These are phyloP conservation scores for Austroboletus novae-zelandiae DNA, from an alignment of 1,284 basidiomycete species.

Conservation along the genomic window DNA sequence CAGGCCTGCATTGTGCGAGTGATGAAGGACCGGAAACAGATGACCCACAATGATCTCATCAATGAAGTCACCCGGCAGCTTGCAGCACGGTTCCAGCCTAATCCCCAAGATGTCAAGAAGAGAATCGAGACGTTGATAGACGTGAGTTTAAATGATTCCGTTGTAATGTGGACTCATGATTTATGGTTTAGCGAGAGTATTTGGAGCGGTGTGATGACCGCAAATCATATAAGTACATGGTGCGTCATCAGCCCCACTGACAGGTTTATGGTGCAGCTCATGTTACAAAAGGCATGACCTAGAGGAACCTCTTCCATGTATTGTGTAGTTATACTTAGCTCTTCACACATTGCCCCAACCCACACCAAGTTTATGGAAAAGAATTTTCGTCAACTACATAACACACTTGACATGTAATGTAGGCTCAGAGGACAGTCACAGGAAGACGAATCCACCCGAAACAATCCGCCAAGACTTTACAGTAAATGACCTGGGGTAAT, in stretches of 20 bases:
- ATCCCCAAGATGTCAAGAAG: conserved; percentile 87
- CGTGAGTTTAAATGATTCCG: conserved; percentile 42
- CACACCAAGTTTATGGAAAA: neutral
- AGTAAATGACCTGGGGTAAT: conserved; percentile 36
- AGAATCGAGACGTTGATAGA: conserved; percentile 94
- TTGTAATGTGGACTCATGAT: neutral
- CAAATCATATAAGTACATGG: conserved; percentile 81
- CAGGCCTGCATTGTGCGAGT: conserved; percentile 98
- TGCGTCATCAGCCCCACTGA: conserved; percentile 19
- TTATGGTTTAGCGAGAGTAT: conserved; percentile 64
- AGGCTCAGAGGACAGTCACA: conserved; percentile 23
- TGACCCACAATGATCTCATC: conserved; percentile 88
- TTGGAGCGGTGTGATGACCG: conserved; percentile 76
- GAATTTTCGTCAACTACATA: conserved; percentile 26
- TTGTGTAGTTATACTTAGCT: conserved; percentile 2
- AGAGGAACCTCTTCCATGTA: neutral
- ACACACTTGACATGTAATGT: conserved; percentile 36
- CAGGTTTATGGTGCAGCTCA: conserved; percentile 1
- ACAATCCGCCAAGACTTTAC: conserved; percentile 19
- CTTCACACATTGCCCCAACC: neutral
- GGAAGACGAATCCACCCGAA: conserved; percentile 1
- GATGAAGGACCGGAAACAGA: conserved; percentile 95
- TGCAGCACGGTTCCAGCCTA: conserved; percentile 81
- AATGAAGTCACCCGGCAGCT: conserved; percentile 91
- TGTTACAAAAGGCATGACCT: conserved; percentile 23